Conservation (phyloP, 2,329 filamentous ascomycete genomes). For the Orbilia brochopaga region DNA sequence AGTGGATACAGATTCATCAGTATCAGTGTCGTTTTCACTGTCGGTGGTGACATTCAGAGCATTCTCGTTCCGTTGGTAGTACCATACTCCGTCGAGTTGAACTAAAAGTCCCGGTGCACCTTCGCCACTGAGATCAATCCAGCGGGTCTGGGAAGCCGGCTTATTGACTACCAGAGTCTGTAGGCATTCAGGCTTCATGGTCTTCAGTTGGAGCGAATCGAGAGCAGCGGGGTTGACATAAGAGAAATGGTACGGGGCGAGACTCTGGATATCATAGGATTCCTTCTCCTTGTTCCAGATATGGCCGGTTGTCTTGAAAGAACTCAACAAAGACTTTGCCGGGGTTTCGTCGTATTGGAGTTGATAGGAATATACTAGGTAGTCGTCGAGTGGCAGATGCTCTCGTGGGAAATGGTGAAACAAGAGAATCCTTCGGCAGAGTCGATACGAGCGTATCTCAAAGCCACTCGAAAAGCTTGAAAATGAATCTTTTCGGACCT, state of each 20-base stretch:
- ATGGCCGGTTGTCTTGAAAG: neutral
- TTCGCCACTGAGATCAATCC: slow-evolving; percentile 55
- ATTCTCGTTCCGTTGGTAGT: neutral
- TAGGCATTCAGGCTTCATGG: neutral
- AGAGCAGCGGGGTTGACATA: neutral
- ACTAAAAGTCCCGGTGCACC: slow-evolving; percentile 52
- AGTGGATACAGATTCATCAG: no score
- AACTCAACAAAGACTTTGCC: neutral
- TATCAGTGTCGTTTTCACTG: neutral
- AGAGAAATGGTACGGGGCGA: neutral
- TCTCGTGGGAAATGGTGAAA: slow-evolving; percentile 57
- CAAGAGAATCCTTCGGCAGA: slow-evolving; percentile 56
- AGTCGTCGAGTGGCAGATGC: slow-evolving; percentile 49
- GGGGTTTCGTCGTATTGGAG: slow-evolving; percentile 2
- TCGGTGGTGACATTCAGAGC: neutral
- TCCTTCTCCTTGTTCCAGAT: neutral
- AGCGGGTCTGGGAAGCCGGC: slow-evolving; percentile 29
- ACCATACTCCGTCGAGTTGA: slow-evolving; percentile 20
- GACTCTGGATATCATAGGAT: neutral
- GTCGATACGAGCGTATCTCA: slow-evolving; percentile 56
- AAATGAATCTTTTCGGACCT: slow-evolving; percentile 55
- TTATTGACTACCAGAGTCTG: slow-evolving; percentile 12
- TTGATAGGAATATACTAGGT: slow-evolving; percentile 6
- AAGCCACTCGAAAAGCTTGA: slow-evolving; percentile 55
- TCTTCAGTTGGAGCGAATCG: neutral